phyloP scores from a whole-genome alignment of 352 stramenopile species.

The Globisporangium radiosum region DNA sequence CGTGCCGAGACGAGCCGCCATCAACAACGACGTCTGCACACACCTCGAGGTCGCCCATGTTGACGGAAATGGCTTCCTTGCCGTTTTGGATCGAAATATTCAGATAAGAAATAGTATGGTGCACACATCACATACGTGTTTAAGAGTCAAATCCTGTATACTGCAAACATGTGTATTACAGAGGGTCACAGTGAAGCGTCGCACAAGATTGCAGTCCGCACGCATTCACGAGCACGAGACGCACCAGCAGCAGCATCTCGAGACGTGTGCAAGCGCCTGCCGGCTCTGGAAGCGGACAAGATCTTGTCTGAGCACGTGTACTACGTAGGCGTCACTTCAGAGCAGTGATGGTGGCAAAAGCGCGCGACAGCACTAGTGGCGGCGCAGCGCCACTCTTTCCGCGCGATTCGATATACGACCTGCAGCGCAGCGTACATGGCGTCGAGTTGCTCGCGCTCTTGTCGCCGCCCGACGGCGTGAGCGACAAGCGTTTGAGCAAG shows the following conservation, averaged over 20 bases:
- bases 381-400: slow-evolving; percentile 11
- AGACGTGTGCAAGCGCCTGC: no score
- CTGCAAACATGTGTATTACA: no score
- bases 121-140: not conserved
- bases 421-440: slow-evolving; percentile 40
- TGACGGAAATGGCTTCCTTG: not conserved
- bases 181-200: no score
- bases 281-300: no score
- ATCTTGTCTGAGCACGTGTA: no score
- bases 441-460: slow-evolving; percentile 55
- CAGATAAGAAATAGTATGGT: not conserved
- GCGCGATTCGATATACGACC: slow-evolving; percentile 49
- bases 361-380: not conserved
- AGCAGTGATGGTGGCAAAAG: no score
- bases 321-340: no score
- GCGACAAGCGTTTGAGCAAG: slow-evolving; percentile 68
- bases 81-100: not conserved
- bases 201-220: no score
- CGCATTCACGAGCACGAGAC: no score
- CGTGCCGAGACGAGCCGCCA: no score
- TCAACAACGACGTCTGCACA: not conserved
- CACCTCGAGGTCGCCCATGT: not conserved
- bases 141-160: no score
- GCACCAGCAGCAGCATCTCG: no score
- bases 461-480: slow-evolving; percentile 31